Conservation (phyloP, 352 stramenopile species). For the Pythium aquatile region DNA sequence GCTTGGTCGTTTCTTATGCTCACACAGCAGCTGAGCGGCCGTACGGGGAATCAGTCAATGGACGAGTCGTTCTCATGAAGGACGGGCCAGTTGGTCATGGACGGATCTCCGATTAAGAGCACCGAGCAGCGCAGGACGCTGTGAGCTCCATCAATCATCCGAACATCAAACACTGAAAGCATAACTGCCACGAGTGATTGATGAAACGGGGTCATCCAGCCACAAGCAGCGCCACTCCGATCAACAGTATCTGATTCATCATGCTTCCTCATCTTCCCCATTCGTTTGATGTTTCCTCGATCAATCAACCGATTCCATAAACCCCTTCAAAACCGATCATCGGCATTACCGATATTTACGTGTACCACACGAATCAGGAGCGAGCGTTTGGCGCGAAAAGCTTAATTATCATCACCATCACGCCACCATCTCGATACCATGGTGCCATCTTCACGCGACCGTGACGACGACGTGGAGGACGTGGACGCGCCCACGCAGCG, state of each 20-base stretch:
- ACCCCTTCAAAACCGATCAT: not conserved
- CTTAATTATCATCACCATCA: not conserved
- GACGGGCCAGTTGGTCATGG: not conserved
- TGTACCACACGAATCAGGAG: not conserved
- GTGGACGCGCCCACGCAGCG: slow-evolving; percentile 7
- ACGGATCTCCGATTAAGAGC: not conserved
- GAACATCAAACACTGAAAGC: not conserved
- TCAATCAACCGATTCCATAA: not conserved
- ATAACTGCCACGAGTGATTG: not conserved
- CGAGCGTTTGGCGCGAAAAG: slow-evolving; percentile 6
- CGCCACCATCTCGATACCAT: not conserved
- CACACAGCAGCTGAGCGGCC: not conserved
- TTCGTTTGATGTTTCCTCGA: not conserved
- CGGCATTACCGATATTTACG: not conserved
- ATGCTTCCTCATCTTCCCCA: slow-evolving; percentile 3
- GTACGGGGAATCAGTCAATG: slow-evolving; percentile 4
- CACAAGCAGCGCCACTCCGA: not conserved
- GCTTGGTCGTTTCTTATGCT: not conserved
- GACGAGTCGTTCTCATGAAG: slow-evolving; percentile 8
- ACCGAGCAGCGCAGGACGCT: not conserved
- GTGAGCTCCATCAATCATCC: not conserved
- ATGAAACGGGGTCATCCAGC: not conserved
- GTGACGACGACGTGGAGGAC: slow-evolving; percentile 16
- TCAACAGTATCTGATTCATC: slow-evolving; percentile 17
- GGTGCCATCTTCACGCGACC: slow-evolving; percentile 19